These are phyloP conservation scores for Citrullus colocynthis DNA, from an alignment of 306 rosid species.

Conservation along the genomic window DNA sequence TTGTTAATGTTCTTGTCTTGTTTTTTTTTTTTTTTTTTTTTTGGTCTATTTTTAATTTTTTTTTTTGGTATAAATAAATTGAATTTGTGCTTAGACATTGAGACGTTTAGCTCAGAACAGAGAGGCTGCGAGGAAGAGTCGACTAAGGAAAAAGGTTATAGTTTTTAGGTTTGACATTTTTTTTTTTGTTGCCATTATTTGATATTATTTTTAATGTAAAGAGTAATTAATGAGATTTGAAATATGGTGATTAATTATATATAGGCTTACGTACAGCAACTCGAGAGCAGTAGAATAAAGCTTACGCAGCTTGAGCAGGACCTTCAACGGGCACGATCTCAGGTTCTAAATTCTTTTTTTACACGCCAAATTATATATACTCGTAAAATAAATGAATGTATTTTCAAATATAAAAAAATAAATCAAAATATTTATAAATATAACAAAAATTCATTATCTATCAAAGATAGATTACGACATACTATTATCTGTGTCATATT, in stretches of 20 bases:
- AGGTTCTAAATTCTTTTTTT: constrained; percentile 24
- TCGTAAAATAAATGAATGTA: too few species aligned
- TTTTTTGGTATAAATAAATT: neutral
- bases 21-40: too few species aligned
- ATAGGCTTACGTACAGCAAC: constrained; percentile 92
- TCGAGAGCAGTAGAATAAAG: constrained; percentile 81
- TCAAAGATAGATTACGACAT: too few species aligned
- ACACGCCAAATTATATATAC: too few species aligned
- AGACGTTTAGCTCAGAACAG: constrained; percentile 97
- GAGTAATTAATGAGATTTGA: neutral
- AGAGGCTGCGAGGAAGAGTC: constrained; percentile 96
- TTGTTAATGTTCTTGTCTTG: neutral
- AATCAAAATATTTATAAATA: too few species aligned
- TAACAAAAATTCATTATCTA: too few species aligned
- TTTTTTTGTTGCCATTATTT: too few species aligned
- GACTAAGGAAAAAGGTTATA: constrained; percentile 76
- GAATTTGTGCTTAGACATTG: constrained; percentile 39
- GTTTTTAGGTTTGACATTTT: neutral
- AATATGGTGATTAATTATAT: too few species aligned
- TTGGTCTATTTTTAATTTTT: neutral
- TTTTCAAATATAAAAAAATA: too few species aligned
- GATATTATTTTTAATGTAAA: too few species aligned
- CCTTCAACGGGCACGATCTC: constrained; percentile 81
- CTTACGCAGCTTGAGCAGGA: constrained; percentile 81
- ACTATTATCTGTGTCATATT: too few species aligned